Percentiles rank a stretch among this genome's conserved stretches.
Evolutionary conservation across 2,329 filamentous ascomycete species (phyloP).

Genomic region (Rhinocladiella similis): DNA sequence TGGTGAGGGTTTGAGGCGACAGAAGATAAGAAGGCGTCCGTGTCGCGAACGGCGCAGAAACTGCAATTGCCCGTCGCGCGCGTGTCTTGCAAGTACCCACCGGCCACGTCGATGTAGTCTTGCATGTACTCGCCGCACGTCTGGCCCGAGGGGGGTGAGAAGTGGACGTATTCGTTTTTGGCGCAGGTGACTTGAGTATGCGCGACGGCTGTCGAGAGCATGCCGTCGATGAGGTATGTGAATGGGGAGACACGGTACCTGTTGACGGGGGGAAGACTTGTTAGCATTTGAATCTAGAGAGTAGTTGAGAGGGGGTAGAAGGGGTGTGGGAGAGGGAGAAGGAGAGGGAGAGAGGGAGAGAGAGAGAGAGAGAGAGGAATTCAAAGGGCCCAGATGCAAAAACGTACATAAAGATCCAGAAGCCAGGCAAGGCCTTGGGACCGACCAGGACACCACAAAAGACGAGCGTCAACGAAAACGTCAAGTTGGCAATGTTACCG

Average conservation of each 20-base stretch:
- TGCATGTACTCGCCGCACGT: slow-evolving; percentile 63
- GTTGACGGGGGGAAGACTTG: slow-evolving; percentile 44
- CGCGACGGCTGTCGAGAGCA: slow-evolving; percentile 70
- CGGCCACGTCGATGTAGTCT: slow-evolving; percentile 46
- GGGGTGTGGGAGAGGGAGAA: slow-evolving; percentile 64
- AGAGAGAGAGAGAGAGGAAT: too few species aligned
- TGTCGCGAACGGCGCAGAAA: slow-evolving; percentile 49
- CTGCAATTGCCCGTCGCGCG: slow-evolving; percentile 47
- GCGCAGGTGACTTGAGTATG: slow-evolving; percentile 67
- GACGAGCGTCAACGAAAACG: slow-evolving; percentile 59
- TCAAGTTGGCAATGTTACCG: slow-evolving; percentile 60
- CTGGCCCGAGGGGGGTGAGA: slow-evolving; percentile 58
- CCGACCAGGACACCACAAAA: slow-evolving; percentile 65
- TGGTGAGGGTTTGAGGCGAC: slow-evolving; percentile 47
- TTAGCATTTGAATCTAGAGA: slow-evolving; percentile 29
- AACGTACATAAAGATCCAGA: slow-evolving; percentile 77
- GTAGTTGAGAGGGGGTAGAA: too few species aligned
- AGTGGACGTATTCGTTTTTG: slow-evolving; percentile 66
- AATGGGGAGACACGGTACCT: slow-evolving; percentile 81
- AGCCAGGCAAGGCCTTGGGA: slow-evolving; percentile 61
- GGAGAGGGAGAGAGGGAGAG: too few species aligned
- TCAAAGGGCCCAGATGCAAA: too few species aligned
- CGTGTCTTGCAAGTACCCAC: slow-evolving; percentile 56
- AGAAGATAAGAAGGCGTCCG: slow-evolving; percentile 49
- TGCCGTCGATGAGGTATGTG: slow-evolving; percentile 74